phyloP scores from a whole-genome alignment of 1,139 yeast genomes.

The Pichia sp. region DNA sequence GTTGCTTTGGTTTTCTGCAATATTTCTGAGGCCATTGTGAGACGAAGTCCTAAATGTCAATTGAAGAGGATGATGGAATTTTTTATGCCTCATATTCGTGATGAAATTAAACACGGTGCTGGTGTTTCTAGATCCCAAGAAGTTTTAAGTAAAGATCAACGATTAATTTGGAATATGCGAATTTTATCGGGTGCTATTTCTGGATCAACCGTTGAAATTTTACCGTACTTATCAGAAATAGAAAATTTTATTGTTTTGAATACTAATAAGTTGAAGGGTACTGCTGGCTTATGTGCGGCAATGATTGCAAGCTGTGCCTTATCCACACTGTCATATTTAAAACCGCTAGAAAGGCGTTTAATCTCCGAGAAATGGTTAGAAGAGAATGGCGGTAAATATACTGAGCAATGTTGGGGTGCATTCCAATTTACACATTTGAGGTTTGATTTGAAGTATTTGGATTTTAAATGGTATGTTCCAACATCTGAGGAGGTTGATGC shows the following conservation, averaged over 20 bases:
- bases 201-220: constrained; percentile 51
- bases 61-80: constrained; percentile 42
- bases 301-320: constrained; percentile 48
- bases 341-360: constrained; percentile 48
- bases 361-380: constrained; percentile 38
- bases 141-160: constrained; percentile 69
- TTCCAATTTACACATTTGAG: constrained; percentile 48
- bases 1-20: constrained; percentile 66
- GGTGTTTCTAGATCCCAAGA: constrained; percentile 63
- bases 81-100: constrained; percentile 48
- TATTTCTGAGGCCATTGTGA: constrained; percentile 62
- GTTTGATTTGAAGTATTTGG: constrained; percentile 38
- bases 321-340: constrained; percentile 56
- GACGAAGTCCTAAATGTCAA: constrained; percentile 48
- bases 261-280: constrained; percentile 63
- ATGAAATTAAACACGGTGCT: constrained; percentile 77
- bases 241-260: constrained; percentile 44
- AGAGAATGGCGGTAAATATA: constrained; percentile 29
- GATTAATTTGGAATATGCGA: constrained; percentile 65
- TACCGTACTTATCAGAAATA: constrained; percentile 43
- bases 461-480: constrained; percentile 76
- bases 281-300: constrained; percentile 31
- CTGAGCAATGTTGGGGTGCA: constrained; percentile 66
- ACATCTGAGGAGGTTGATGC: constrained; percentile 46
- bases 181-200: constrained; percentile 68